Evolutionary conservation across 2,329 filamentous ascomycete genomes (phyloP).

Genomic region (Emergomyces orientalis): DNA sequence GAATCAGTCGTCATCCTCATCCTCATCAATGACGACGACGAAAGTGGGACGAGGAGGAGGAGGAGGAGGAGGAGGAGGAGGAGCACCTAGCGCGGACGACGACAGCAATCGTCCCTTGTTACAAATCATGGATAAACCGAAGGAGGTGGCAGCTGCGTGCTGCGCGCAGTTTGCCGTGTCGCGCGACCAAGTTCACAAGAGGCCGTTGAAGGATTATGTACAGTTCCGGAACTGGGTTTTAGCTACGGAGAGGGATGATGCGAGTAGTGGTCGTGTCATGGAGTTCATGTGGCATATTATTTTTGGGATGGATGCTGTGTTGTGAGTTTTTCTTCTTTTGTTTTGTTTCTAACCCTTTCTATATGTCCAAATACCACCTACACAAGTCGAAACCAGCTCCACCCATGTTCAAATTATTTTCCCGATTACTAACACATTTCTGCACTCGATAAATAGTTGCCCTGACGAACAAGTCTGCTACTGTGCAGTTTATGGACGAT

Average conservation of each 20-base stretch:
- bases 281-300: constrained; percentile 54
- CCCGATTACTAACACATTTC: neutral
- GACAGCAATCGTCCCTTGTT: neutral
- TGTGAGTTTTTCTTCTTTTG: constrained; percentile 15
- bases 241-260: constrained; percentile 43
- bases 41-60: constrained; percentile 6
- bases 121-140: constrained; percentile 21
- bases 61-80: neutral
- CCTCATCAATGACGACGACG: constrained; percentile 10
- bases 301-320: constrained; percentile 27
- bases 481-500: neutral
- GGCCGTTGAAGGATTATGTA: constrained; percentile 42
- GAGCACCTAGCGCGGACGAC: neutral
- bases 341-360: neutral
- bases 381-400: neutral
- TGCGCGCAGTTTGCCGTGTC: constrained; percentile 54
- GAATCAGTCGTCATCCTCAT: neutral
- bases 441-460: neutral
- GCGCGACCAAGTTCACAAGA: constrained; percentile 39
- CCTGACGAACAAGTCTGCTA: neutral
- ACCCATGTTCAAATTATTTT: neutral
- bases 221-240: constrained; percentile 48
- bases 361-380: neutral
- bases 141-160: constrained; percentile 43
- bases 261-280: constrained; percentile 46